Conservation (phyloP, 1,284 basidiomycete genomes). For the Ceratobasidium papillatum region DNA sequence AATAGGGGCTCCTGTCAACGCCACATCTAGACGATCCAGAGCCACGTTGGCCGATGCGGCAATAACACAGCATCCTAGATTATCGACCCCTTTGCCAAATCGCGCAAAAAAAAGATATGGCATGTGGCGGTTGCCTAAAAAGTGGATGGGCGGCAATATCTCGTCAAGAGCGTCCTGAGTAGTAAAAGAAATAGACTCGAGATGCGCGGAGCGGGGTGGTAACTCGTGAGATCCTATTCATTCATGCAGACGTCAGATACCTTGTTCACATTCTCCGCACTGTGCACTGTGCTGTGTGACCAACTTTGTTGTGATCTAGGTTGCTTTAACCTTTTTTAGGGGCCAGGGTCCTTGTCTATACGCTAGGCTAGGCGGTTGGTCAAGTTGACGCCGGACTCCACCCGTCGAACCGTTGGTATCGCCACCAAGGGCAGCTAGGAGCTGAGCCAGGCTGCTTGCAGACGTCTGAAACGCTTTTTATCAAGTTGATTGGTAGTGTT, state of each 20-base stretch:
- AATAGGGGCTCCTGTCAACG: not conserved
- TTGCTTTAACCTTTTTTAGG: conserved; percentile 2
- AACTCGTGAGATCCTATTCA: conserved; percentile 6
- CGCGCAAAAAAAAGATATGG: not conserved
- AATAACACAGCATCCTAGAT: not conserved
- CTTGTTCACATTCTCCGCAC: not conserved
- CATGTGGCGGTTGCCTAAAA: not conserved
- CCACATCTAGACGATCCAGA: not conserved
- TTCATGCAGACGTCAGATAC: not conserved
- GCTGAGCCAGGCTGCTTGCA: not conserved
- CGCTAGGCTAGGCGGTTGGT: not conserved
- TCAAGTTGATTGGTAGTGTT: not conserved
- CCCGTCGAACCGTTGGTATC: not conserved
- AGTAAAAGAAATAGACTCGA: not conserved
- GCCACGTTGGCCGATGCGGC: not conserved
- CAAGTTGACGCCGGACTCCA: not conserved
- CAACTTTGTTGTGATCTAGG: conserved; percentile 3
- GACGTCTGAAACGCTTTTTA: not conserved
- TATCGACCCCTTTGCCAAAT: not conserved
- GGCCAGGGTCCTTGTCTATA: not conserved
- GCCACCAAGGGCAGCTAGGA: not conserved
- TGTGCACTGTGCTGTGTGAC: not conserved
- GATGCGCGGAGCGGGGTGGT: not conserved
- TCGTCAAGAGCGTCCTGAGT: not conserved
- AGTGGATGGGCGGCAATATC: not conserved